phyloP scores from a whole-genome alignment of 176 grass and related monocot species.

The Eragrostis nindensis region DNA sequence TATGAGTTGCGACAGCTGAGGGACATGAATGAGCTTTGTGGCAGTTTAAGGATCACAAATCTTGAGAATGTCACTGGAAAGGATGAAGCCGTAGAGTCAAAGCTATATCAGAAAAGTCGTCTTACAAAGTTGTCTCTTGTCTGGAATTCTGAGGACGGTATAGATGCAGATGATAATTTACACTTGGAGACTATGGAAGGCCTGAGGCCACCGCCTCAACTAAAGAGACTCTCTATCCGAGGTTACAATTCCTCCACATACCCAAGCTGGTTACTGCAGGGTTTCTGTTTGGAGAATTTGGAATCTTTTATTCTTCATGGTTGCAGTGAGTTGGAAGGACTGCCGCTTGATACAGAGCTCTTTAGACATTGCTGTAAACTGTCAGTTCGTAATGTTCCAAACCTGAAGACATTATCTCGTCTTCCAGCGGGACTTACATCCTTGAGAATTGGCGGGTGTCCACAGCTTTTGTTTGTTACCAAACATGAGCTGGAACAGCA shows the following conservation, averaged over 20 bases:
- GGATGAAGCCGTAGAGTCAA: conserved; percentile 10
- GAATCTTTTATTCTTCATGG: background rate
- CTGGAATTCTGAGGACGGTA: background rate
- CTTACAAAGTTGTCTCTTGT: background rate
- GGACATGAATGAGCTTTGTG: conserved; percentile 8
- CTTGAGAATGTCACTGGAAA: conserved; percentile 16
- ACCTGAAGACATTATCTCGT: background rate
- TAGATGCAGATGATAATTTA: background rate
- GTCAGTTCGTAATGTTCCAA: background rate
- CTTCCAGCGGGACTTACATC: background rate
- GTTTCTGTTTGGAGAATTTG: background rate
- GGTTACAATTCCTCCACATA: background rate
- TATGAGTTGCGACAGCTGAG: conserved; percentile 9
- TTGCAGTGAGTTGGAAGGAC: too few relatives aligned
- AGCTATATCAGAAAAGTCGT: background rate
- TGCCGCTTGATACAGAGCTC: too few relatives aligned
- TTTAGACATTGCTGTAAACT: background rate
- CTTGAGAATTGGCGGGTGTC: too few relatives aligned
- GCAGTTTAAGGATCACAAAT: background rate
- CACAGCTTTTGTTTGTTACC: background rate
- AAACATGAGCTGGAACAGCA: background rate
- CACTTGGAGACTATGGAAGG: conserved; percentile 23
- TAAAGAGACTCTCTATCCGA: rapidly evolving
- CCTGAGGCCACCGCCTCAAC: background rate
- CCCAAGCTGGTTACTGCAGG: conserved; percentile 17